Base-by-base conservation (phyloP, 78 protist species). In the Tieghemostelium lacteum region DNA sequence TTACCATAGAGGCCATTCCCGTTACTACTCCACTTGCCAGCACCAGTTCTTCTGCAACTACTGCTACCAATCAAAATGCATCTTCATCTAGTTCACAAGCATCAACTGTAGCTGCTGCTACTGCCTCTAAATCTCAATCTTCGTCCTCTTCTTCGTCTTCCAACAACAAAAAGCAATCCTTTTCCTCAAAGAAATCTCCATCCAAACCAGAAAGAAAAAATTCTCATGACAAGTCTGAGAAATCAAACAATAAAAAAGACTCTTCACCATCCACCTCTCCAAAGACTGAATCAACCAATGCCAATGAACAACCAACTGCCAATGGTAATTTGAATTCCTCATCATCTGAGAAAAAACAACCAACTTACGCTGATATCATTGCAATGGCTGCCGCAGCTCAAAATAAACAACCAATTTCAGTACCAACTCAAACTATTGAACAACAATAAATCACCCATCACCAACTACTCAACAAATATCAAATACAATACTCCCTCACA, bases 291-390 rank as follows among this genome's bases (percentile, higher is more conserved):
- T 19, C 31, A 62, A 33, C 69, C 4, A n/a, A n/a, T n/a, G n/a
- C n/a, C n/a, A n/a, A n/a, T n/a, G n/a, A n/a, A n/a, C n/a, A n/a
- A n/a, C 39, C 69, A 33, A 12, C 31, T 7, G 20, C 3, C 4
- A 62, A 26, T 33, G 39, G 45, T 33, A 12, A n/a, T n/a, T n/a
- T n/a, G n/a, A n/a, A n/a, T n/a, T n/a, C n/a, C n/a, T n/a, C n/a
- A n/a, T 45, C 52, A 45, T 14, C 26, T 37, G 78, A 72, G 36
- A 80, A 80, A 19, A 83, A 83, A 28, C 91, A 83, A 83, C 91
- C 91, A 83, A 83, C 91, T 45, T 58, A 58, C 42, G 91, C 91
- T 42, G 91, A 83, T 69, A 83, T 83, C 28, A 69, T 83, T 20
- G 78, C 88, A 26, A 69, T 52, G 75, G 73, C 76, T n/a, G 73